Percentiles rank a stretch among this genome's conserved stretches.
These are phyloP conservation scores for Cryptococcus neoformans DNA, from an alignment of 1,284 basidiomycete species.

Conservation along the genomic window DNA sequence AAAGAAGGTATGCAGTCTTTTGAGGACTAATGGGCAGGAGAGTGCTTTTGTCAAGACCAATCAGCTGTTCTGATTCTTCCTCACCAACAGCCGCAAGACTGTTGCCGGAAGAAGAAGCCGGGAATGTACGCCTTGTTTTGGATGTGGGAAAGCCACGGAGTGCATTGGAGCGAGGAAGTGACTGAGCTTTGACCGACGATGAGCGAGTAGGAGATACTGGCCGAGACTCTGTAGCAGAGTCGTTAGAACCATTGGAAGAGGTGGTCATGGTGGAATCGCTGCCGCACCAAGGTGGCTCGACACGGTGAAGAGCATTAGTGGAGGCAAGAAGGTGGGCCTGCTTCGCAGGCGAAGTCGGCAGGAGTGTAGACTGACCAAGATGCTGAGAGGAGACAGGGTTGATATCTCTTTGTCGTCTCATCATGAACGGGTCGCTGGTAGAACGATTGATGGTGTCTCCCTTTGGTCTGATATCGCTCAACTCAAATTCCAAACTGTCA, in stretches of 20 bases:
- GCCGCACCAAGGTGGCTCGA: conserved; percentile 13
- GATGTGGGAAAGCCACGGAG: conserved; percentile 1
- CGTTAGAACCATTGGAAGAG: background rate
- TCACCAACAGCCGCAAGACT: conserved; percentile 19
- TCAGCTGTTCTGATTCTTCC: conserved; percentile 4
- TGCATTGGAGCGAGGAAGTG: background rate
- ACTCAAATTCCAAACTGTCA: conserved; percentile 10
- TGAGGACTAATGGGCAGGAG: conserved; percentile 20
- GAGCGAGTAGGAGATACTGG: background rate
- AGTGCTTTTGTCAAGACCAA: conserved; percentile 13
- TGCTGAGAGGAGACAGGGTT: background rate
- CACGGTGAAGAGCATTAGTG: conserved; percentile 10
- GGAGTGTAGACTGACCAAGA: conserved; percentile 14
- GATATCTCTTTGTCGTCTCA: background rate
- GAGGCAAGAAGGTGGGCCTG: conserved; percentile 14
- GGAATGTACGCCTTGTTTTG: conserved; percentile 20
- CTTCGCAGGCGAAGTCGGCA: conserved; percentile 20
- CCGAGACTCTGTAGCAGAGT: background rate
- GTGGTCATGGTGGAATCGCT: conserved; percentile 1
- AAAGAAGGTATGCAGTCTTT: conserved; percentile 14
- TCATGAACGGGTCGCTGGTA: background rate
- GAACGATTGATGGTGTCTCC: background rate
- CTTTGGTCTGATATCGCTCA: conserved; percentile 8
- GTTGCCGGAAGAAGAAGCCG: conserved; percentile 26
- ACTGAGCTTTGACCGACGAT: background rate